phyloP scores from a whole-genome alignment of 2,329 filamentous ascomycete genomes.

The Trichoderma harzianum region DNA sequence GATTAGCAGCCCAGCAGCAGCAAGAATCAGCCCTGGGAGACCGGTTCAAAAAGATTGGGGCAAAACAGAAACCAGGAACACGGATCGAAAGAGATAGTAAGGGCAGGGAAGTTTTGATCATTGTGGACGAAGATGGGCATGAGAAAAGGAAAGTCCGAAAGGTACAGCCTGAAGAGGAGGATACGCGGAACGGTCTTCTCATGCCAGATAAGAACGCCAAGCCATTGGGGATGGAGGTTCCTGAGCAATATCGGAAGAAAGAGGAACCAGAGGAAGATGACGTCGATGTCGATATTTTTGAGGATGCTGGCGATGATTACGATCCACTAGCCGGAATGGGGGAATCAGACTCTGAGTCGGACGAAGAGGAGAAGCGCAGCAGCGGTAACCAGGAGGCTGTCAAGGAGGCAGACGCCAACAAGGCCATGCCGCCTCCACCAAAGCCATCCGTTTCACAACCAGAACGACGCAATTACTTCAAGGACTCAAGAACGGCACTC shows the following conservation, averaged over 20 bases:
- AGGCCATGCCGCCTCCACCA: slow-evolving; percentile 47
- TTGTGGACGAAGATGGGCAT: slow-evolving; percentile 62
- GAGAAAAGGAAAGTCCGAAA: slow-evolving; percentile 64
- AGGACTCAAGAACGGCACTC: slow-evolving; percentile 53
- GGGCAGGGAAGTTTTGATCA: slow-evolving; percentile 62
- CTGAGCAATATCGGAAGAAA: slow-evolving; percentile 53
- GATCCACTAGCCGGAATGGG: slow-evolving; percentile 61
- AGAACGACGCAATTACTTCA: slow-evolving; percentile 58
- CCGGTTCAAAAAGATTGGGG: slow-evolving; percentile 64
- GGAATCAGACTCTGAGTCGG: slow-evolving; percentile 43
- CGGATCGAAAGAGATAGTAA: slow-evolving; percentile 60
- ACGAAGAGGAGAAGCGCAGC: slow-evolving; percentile 39
- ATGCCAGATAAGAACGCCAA: slow-evolving; percentile 54
- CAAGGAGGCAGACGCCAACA: slow-evolving; percentile 22
- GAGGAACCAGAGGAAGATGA: slow-evolving; percentile 49
- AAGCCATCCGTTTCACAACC: slow-evolving; percentile 35
- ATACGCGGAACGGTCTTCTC: slow-evolving; percentile 42
- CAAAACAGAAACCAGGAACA: slow-evolving; percentile 49
- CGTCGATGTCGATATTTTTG: slow-evolving; percentile 63
- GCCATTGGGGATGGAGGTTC: slow-evolving; percentile 64
- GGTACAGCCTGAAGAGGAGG: slow-evolving; percentile 38
- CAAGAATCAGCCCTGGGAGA: slow-evolving; percentile 52
- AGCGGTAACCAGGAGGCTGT: slow-evolving; percentile 28
- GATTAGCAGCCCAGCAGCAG: slow-evolving; percentile 56
- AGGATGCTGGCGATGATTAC: slow-evolving; percentile 63